Conservation (phyloP, 176 grass and related monocot species). For the Triticum monococcum region DNA sequence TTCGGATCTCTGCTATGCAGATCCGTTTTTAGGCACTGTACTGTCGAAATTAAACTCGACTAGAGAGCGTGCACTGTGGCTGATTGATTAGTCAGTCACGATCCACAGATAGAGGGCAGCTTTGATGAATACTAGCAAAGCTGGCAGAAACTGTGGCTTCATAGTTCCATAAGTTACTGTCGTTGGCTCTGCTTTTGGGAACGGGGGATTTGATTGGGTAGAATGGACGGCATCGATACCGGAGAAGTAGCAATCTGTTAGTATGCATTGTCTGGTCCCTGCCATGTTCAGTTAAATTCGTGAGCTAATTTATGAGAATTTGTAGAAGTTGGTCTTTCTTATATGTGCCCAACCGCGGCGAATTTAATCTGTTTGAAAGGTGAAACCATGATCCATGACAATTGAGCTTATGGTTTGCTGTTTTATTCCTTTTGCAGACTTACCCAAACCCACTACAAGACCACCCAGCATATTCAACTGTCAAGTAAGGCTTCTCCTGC, state of each 20-base stretch:
- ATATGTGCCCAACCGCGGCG: neutral
- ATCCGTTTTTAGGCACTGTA: neutral
- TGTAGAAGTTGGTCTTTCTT: neutral
- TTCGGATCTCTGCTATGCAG: neutral
- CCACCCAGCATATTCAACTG: conserved; percentile 87
- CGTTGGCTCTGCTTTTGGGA: neutral
- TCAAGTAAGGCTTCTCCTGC: conserved; percentile 59
- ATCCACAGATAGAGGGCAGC: too few species aligned
- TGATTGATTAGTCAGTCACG: neutral
- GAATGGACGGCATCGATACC: neutral
- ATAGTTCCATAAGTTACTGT: neutral
- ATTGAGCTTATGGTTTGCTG: conserved; percentile 31
- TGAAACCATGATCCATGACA: neutral
- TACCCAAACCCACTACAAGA: conserved; percentile 89
- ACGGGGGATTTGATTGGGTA: neutral
- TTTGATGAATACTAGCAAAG: too few species aligned
- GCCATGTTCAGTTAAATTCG: neutral
- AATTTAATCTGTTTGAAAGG: neutral
- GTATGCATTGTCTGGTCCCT: neutral
- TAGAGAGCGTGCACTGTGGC: neutral
- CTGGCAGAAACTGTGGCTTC: neutral
- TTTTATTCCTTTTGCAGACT: conserved; percentile 52
- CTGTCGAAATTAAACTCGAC: neutral
- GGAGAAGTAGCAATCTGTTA: neutral
- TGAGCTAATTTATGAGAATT: neutral